A percentile compares a stretch with the other conserved stretches of the same genome.
phyloP scores from a whole-genome alignment of 257 asterid species.

The Fraxinus excelsior region DNA sequence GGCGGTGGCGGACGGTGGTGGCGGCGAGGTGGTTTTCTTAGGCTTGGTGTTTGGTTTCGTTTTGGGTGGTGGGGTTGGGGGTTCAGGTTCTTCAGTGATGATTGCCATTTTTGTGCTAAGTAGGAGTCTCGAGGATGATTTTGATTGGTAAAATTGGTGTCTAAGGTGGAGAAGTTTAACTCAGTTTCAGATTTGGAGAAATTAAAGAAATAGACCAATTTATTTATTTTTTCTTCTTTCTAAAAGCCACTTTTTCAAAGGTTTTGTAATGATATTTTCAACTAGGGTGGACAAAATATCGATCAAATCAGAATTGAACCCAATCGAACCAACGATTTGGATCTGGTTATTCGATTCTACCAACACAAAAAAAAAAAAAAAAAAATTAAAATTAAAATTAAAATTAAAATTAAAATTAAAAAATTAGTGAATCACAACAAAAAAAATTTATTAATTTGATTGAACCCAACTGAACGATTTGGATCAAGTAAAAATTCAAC shows the following conservation, averaged over 20 bases:
- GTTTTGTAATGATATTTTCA: not conserved
- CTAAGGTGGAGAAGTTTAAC: not conserved
- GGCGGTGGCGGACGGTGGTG: slow-evolving; percentile 29
- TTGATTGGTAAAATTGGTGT: not conserved
- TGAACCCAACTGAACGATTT: too few relatives aligned
- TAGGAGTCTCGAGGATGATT: not conserved
- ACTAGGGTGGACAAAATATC: too few relatives aligned
- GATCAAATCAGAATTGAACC: too few relatives aligned
- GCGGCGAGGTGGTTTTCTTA: slow-evolving; percentile 34
- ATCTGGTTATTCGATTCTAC: too few relatives aligned
- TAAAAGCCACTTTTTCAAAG: not conserved
- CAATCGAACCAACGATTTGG: too few relatives aligned
- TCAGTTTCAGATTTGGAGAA: not conserved
- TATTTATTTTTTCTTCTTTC: not conserved
- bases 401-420: too few relatives aligned
- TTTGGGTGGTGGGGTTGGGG: slow-evolving; percentile 44
- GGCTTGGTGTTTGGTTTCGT: slow-evolving; percentile 34
- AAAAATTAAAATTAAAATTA: too few relatives aligned
- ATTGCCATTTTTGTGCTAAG: slow-evolving; percentile 52
- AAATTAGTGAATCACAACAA: too few relatives aligned
- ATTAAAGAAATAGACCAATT: not conserved
- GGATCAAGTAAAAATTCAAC: too few relatives aligned
- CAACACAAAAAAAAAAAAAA: too few relatives aligned
- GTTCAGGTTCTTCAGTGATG: slow-evolving; percentile 61
- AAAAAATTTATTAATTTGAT: too few relatives aligned